These are phyloP conservation scores for Picea glauca DNA, from an alignment of 75 land plant species.

Conservation along the genomic window DNA sequence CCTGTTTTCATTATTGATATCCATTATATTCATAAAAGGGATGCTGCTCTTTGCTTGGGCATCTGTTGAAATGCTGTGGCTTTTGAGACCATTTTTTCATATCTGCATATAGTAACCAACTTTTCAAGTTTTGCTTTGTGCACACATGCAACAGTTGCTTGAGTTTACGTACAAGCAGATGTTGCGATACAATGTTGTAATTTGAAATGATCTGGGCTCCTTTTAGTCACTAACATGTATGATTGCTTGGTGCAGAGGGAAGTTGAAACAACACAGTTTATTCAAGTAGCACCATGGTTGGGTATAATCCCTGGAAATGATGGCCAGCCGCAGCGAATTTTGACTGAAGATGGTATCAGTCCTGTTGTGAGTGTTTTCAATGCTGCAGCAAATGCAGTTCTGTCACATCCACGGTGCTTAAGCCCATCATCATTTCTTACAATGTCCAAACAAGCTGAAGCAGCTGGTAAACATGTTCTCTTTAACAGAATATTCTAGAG, in stretches of 20 bases:
- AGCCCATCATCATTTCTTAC: constrained; percentile 53
- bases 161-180: background rate
- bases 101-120: background rate
- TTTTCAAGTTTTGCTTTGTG: background rate
- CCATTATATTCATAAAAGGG: background rate
- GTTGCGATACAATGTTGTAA: background rate
- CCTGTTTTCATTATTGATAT: background rate
- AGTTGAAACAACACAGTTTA: constrained; percentile 71
- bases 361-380: constrained; percentile 74
- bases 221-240: background rate
- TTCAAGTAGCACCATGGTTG: constrained; percentile 95
- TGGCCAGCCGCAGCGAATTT: constrained; percentile 55
- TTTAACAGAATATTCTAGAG: background rate
- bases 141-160: no score
- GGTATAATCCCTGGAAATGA: constrained; percentile 79
- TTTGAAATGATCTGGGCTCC: background rate
- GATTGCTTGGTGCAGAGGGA: constrained; percentile 46
- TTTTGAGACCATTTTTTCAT: background rate
- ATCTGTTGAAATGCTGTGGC: background rate
- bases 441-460: constrained; percentile 95
- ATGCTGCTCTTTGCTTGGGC: background rate
- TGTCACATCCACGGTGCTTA: constrained; percentile 21
- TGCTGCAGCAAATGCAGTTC: constrained; percentile 24
- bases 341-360: constrained; percentile 44
- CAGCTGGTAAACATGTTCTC: constrained; percentile 58